Evolutionary conservation across 2,329 filamentous ascomycete species (phyloP), one percentile per base, ranked within the genome.

Genomic region (Calonectria leucothoes): DNA sequence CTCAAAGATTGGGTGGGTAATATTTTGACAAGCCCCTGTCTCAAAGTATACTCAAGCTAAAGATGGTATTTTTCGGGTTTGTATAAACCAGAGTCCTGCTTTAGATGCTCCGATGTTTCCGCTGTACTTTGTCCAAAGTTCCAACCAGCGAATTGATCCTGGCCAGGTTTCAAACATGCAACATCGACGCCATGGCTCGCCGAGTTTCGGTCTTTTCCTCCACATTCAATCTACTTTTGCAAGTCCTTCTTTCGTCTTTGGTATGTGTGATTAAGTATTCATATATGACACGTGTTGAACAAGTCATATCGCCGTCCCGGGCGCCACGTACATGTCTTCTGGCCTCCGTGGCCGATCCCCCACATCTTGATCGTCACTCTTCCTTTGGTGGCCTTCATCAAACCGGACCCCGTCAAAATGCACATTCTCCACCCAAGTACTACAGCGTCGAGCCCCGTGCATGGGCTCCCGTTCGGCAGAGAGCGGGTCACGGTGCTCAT

Each of bases 301-400:
- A 66, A 39, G 45, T 72, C 70, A 72, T 35, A 72, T 66, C 14
- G 70, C 70, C 35, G 70, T 72, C 20, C 70, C 70, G 48, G 70
- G 70, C 48, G 70, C 70, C 35, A 72, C 59, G 48, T 69, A 55
- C 57, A 65, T 59, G 12, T 72, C 64, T 45, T 64, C 70, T 20
- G 64, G 64, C 15, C 55, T 63, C 42, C 49, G 52, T 27, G 35
- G 68, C 45, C 23, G 55, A 52, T 31, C 27, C 42, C 4, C 20
- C 8, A 17, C 25, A 31, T 66, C 49, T 33, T 11, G 37, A 29
- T 45, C 51, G 20, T 42, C 66, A 37, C 11, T 61, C 15, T 51
- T 48, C 27, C 31, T 63, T 20, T 35, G 29, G 27, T 33, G 67
- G 20, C 67, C 57, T 33, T 35, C 31, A 37, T 68, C 71, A 59